A percentile compares a stretch with the other conserved stretches of the same genome.
phyloP scores from a whole-genome alignment of 495 filamentous ascomycete species.

The Neurospora sp. region DNA sequence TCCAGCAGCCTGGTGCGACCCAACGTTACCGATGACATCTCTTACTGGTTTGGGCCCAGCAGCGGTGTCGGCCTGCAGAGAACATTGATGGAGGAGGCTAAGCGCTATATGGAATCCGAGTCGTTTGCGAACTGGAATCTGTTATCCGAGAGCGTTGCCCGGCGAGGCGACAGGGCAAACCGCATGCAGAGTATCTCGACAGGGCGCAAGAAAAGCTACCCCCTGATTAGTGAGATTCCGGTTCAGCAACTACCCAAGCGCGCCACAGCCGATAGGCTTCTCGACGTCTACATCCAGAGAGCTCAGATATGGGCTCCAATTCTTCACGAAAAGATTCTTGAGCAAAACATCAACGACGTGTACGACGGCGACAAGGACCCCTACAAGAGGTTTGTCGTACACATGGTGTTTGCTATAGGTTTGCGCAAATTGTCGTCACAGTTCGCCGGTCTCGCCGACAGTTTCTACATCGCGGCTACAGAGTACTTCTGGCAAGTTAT shows the following conservation, averaged over 20 bases:
- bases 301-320: conserved; percentile 78
- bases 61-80: conserved; percentile 92
- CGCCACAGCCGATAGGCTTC: conserved; percentile 56
- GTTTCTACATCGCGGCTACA: conserved; percentile 82
- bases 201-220: conserved; percentile 48
- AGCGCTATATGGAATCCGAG: conserved; percentile 71
- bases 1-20: conserved; percentile 74
- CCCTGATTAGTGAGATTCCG: conserved; percentile 65
- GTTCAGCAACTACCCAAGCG: conserved; percentile 58
- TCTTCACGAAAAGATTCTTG: conserved; percentile 72
- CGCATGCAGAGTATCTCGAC: conserved; percentile 27
- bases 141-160: conserved; percentile 51
- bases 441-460: conserved; percentile 80
- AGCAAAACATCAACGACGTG: conserved; percentile 66
- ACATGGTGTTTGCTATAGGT: conserved; percentile 85
- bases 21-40: conserved; percentile 65
- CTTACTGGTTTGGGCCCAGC: conserved; percentile 80
- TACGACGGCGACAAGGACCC: conserved; percentile 65
- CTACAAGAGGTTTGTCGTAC: conserved; percentile 74
- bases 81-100: conserved; percentile 89
- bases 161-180: conserved; percentile 19
- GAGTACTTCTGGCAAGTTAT: conserved; percentile 68
- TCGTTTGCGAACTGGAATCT: conserved; percentile 65
- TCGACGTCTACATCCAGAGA: conserved; percentile 73
- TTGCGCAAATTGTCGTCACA: conserved; percentile 73